phyloP scores from a whole-genome alignment of 2,329 filamentous ascomycete species.

The Penicillium sp. region DNA sequence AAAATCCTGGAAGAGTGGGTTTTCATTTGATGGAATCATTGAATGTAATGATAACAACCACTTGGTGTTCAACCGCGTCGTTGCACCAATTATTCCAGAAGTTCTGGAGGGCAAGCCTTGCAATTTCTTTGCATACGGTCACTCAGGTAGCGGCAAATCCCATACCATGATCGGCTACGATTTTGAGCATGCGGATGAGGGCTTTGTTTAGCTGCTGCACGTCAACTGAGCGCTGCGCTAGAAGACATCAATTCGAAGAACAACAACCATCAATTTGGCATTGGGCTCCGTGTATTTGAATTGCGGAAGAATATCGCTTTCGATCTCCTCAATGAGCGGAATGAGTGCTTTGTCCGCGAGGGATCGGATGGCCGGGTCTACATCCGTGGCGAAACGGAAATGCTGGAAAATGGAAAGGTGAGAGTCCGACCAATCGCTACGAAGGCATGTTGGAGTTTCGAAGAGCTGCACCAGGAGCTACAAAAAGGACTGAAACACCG shows the following conservation, averaged over 20 bases:
- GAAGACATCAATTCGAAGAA: constrained; percentile 22
- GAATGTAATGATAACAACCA: constrained; percentile 22
- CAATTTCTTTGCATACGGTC: constrained; percentile 47
- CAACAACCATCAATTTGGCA: constrained; percentile 22
- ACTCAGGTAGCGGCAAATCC: constrained; percentile 44
- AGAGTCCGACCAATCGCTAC: constrained; percentile 39
- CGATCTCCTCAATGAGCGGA: constrained; percentile 42
- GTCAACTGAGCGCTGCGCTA: constrained; percentile 28
- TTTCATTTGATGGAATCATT: constrained; percentile 24
- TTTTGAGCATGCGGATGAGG: constrained; percentile 35
- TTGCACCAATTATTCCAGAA: constrained; percentile 34
- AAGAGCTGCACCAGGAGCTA: constrained; percentile 30
- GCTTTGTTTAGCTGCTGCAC: constrained; percentile 38
- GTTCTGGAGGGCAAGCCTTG: constrained; percentile 38
- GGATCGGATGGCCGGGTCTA: constrained; percentile 41
- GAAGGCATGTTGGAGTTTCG: constrained; percentile 34
- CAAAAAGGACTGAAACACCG: constrained; percentile 30
- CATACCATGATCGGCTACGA: constrained; percentile 47
- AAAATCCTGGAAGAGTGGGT: constrained; percentile 26
- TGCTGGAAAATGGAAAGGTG: constrained; percentile 41
- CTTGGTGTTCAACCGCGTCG: constrained; percentile 30
- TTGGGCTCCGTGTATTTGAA: constrained; percentile 44
- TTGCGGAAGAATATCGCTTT: constrained; percentile 43
- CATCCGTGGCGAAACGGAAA: constrained; percentile 45
- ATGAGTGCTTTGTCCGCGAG: constrained; percentile 42